Conservation (phyloP, 2,329 filamentous ascomycete species). For the Phialocephala subalpina region DNA sequence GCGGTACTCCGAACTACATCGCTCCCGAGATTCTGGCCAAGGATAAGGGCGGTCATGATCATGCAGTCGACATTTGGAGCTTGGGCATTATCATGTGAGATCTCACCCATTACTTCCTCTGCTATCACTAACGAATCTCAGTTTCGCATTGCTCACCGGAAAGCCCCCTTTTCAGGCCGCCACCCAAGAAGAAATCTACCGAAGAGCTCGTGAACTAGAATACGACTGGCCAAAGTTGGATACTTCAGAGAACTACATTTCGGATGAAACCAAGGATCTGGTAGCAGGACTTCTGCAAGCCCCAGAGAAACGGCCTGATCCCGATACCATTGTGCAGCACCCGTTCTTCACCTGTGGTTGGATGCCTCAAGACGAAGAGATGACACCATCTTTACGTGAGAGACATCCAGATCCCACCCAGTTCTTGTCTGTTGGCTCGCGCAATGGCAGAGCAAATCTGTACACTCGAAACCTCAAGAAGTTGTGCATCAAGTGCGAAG, state of each 20-base stretch:
- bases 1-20: slow-evolving; percentile 98
- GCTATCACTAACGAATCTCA: slow-evolving; percentile 48
- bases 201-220: slow-evolving; percentile 72
- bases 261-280: slow-evolving; percentile 77
- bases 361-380: slow-evolving; percentile 69
- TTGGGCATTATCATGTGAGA: slow-evolving; percentile 93
- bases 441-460: slow-evolving; percentile 49
- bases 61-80: slow-evolving; percentile 99
- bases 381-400: slow-evolving; percentile 65
- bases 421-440: slow-evolving; percentile 57
- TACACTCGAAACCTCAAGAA: slow-evolving; percentile 60
- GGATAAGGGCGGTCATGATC: slow-evolving; percentile 92
- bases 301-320: slow-evolving; percentile 76
- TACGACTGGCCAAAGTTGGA: slow-evolving; percentile 81
- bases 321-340: slow-evolving; percentile 81
- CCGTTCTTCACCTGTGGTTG: slow-evolving; percentile 81
- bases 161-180: slow-evolving; percentile 96
- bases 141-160: slow-evolving; percentile 95
- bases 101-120: slow-evolving; percentile 22
- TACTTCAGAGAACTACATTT: slow-evolving; percentile 73
- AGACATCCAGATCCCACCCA: slow-evolving; percentile 63
- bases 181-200: slow-evolving; percentile 87
- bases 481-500: slow-evolving; percentile 64
- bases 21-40: slow-evolving; percentile 96
- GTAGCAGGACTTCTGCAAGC: slow-evolving; percentile 80